Evolutionary conservation across 208 protist genomes (phyloP).

Genomic region (Strigomonas culicis): DNA sequence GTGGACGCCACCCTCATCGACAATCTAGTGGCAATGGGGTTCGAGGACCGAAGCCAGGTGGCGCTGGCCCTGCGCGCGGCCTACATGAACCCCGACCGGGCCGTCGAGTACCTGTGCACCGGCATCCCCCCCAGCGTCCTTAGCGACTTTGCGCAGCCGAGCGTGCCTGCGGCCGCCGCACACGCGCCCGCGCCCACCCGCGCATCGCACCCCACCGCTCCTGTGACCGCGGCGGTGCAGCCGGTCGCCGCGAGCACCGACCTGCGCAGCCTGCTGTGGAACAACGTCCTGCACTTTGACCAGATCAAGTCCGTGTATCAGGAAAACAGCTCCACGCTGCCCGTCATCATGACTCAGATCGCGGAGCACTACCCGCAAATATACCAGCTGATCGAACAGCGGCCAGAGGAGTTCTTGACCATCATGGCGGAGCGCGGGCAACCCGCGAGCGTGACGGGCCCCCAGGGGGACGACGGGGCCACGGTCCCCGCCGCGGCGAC

Average conservation of each 20-base stretch:
- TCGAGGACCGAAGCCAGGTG: constrained; percentile 73
- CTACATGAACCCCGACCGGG: constrained; percentile 84
- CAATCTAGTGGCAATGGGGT: constrained; percentile 80
- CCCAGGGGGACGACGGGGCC: constrained; percentile 1
- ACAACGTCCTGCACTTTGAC: constrained; percentile 68
- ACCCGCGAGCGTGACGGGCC: not conserved
- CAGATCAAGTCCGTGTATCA: constrained; percentile 59
- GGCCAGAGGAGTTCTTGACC: constrained; percentile 60
- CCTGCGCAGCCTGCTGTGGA: constrained; percentile 42
- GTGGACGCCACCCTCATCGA: constrained; percentile 68
- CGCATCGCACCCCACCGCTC: not conserved
- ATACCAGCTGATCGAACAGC: constrained; percentile 49
- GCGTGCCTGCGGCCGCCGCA: constrained; percentile 6
- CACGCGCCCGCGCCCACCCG: not conserved
- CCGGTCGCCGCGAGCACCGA: constrained; percentile 9
- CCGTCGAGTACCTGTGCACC: constrained; percentile 83
- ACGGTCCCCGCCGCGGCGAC: not conserved
- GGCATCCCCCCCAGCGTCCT: constrained; percentile 61
- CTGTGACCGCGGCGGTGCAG: constrained; percentile 3
- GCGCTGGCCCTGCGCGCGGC: constrained; percentile 75
- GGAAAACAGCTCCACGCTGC: constrained; percentile 51
- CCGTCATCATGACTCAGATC: constrained; percentile 67
- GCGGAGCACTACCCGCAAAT: constrained; percentile 60
- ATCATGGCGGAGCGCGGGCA: constrained; percentile 59
- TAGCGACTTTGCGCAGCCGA: constrained; percentile 25